These are phyloP conservation scores for Aureobasidium sp. DNA, from an alignment of 2,329 filamentous ascomycete genomes.

Conservation along the genomic window DNA sequence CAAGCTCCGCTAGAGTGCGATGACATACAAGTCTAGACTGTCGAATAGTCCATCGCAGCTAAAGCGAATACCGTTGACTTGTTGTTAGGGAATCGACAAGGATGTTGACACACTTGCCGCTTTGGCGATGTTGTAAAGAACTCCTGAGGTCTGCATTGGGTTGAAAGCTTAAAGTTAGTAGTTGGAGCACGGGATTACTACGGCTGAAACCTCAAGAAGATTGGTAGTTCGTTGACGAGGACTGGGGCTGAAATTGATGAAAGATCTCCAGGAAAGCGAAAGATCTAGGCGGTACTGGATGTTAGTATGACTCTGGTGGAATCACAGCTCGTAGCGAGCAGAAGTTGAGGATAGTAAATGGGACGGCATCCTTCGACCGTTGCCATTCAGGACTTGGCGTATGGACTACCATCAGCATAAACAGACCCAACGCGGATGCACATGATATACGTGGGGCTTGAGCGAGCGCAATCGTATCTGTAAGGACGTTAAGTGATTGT, in stretches of 20 bases:
- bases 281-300: not conserved
- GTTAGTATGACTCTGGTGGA: not conserved
- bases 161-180: not conserved
- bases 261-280: not conserved
- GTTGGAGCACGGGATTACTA: not conserved
- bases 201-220: not conserved
- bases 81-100: not conserved
- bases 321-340: slow-evolving; percentile 1
- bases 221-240: not conserved
- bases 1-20: not conserved
- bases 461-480: slow-evolving; percentile 2
- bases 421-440: not conserved
- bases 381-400: not conserved
- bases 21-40: not conserved
- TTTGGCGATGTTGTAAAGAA: not conserved
- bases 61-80: not conserved
- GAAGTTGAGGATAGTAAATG: not conserved
- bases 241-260: not conserved
- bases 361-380: slow-evolving; percentile 1
- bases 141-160: slow-evolving; percentile 11
- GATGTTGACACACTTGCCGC: not conserved
- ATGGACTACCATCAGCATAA: not conserved
- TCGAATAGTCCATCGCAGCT: not conserved
- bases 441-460: slow-evolving; percentile 1
- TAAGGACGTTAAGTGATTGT: not conserved